Evolutionary conservation across 1,284 basidiomycete species (phyloP), one percentile per base, ranked within the genome.

Genomic region (Bondarzewia mesenterica): DNA sequence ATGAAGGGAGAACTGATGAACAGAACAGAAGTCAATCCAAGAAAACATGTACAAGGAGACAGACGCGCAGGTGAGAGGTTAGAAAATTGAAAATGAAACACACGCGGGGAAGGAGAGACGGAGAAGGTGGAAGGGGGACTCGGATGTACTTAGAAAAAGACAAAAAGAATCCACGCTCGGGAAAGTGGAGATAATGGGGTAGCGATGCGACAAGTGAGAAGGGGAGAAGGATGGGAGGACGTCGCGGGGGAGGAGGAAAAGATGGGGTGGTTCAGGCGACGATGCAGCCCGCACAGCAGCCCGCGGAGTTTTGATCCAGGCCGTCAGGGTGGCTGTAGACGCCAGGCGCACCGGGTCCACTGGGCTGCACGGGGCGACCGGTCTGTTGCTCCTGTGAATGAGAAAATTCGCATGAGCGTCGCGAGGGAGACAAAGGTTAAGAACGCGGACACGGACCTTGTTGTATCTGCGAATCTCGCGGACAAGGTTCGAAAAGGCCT

Each of bases 401-500:
- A 8, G 22, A 44, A 27, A 4, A 23, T 36, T 12, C 14, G 29
- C 16, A 26, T 35, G 12, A 32, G 27, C 16, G 26, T 4, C 12
- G 35, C 16, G 20, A 20, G 25, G 12, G 10, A 41, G 12, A 18
- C 35, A 29, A 32, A n/a, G n/a, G n/a, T n/a, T 44, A 15, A 44
- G 36, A 42, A 23, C 27, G n/a, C 10, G 29, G 20, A 7, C 16
- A 54, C 68, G 45, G 42, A 80, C 91, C 76, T 90, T 94, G 78
- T 98, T 98, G 71, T 93, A 97, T 64, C 88, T 86, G 59, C 96
- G 78, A 60, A 99, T 99, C 68, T 97, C 93, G 43, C 94, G 84
- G 35, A 99, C 96, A 51, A 99, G 85, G 56, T 91, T 89, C 63
- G 81, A 86, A 73, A 99, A 99, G n/a, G 94, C 93, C 70, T 99